A percentile compares a stretch with the other conserved stretches of the same genome.
Conservation (phyloP, 164 flowering plant genomes). For the Magnolia officinalis region DNA sequence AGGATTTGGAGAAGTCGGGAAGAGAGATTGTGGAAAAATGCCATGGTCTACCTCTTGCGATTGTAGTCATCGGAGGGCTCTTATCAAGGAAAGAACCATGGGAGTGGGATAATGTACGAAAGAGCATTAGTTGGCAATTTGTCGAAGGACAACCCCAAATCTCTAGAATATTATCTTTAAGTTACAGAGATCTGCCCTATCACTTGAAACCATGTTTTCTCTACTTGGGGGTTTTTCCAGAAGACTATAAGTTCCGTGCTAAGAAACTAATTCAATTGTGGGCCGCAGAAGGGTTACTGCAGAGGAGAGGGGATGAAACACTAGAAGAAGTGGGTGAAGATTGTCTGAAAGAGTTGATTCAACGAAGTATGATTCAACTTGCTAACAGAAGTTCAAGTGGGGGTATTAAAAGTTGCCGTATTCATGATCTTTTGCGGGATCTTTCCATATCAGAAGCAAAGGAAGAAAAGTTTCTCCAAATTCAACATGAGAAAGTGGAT, state of each 20-base stretch:
- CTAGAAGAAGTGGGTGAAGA: background rate
- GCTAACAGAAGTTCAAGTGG: background rate
- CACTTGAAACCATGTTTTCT: background rate
- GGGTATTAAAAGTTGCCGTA: background rate
- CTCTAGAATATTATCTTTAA: constrained; percentile 5
- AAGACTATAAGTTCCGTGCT: background rate
- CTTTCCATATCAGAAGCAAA: background rate
- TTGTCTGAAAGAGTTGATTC: background rate
- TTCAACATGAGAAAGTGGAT: background rate
- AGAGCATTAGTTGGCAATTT: background rate
- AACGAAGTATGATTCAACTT: background rate
- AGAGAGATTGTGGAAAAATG: background rate
- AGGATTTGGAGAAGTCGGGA: background rate
- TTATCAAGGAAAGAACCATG: background rate
- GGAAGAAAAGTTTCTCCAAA: background rate
- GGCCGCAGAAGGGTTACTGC: background rate
- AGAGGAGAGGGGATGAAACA: background rate
- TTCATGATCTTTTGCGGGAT: background rate
- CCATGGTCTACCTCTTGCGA: background rate
- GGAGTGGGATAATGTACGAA: constrained; percentile 5
- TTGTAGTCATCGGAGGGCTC: background rate
- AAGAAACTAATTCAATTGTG: background rate
- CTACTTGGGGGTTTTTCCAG: background rate
- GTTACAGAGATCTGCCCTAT: constrained; percentile 1
- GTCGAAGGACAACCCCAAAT: constrained; percentile 2